A percentile compares a stretch with the other conserved stretches of the same genome.
Evolutionary conservation across 1,139 yeast genomes (phyloP).

Genomic region (Kodamaea sp.): DNA sequence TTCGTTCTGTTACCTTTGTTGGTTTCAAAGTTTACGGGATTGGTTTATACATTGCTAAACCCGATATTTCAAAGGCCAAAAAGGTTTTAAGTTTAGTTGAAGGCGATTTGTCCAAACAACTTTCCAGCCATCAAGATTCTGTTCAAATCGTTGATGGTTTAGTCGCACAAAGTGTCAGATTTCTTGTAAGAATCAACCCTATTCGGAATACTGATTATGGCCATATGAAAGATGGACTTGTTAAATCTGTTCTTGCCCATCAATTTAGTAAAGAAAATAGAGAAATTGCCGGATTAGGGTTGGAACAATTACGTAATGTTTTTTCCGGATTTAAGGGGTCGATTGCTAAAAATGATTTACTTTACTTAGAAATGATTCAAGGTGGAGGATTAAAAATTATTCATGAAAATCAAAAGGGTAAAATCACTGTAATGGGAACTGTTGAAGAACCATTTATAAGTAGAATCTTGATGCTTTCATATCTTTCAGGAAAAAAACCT

Average conservation of each 20-base stretch:
- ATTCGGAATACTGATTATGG: slow-evolving; percentile 85
- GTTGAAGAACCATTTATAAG: slow-evolving; percentile 49
- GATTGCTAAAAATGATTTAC: slow-evolving; percentile 60
- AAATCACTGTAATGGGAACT: slow-evolving; percentile 39
- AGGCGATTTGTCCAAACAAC: slow-evolving; percentile 14
- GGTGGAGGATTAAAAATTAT: slow-evolving; percentile 46
- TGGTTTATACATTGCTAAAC: slow-evolving; percentile 69
- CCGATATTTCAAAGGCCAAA: slow-evolving; percentile 49
- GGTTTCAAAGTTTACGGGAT: slow-evolving; percentile 83
- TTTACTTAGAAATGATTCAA: slow-evolving; percentile 46
- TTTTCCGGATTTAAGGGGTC: slow-evolving; percentile 52
- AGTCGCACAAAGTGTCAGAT: slow-evolving; percentile 56
- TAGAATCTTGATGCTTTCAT: slow-evolving; percentile 55
- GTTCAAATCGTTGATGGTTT: slow-evolving; percentile 51
- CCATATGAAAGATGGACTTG: slow-evolving; percentile 85
- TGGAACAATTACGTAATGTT: slow-evolving; percentile 51
- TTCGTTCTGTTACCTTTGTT: slow-evolving; percentile 76
- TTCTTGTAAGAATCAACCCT: slow-evolving; percentile 76
- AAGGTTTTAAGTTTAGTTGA: slow-evolving; percentile 33
- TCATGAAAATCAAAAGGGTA: slow-evolving; percentile 34
- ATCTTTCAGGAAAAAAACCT: slow-evolving; percentile 60
- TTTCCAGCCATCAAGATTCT: slow-evolving; percentile 33
- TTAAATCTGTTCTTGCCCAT: slow-evolving; percentile 67
- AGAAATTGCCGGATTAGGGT: slow-evolving; percentile 45
- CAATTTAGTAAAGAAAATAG: slow-evolving; percentile 38